Conservation (phyloP, 108 stramenopile species). For the Cylindrotheca fusiformis region DNA sequence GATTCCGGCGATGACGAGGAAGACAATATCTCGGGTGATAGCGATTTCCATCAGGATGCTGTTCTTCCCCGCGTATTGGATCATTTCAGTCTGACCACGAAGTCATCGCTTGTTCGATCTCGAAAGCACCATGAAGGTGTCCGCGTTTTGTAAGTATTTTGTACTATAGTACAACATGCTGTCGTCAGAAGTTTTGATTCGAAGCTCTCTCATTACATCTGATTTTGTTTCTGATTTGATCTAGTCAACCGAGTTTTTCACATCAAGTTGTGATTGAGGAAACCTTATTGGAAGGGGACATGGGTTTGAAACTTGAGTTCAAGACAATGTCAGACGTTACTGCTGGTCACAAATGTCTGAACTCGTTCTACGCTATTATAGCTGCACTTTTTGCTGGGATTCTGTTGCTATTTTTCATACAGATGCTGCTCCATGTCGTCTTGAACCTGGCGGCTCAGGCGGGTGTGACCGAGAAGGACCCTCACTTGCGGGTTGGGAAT, state of each 20-base stretch:
- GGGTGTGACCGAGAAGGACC: constrained; percentile 13
- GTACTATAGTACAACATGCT: background rate
- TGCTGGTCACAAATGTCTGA: constrained; percentile 31
- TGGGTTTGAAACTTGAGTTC: background rate
- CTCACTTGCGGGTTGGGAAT: background rate
- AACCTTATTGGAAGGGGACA: background rate
- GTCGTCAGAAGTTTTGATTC: background rate
- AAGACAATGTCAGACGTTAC: constrained; percentile 28
- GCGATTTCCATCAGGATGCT: too few species aligned
- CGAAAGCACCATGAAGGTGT: constrained; percentile 18
- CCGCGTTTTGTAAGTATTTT: constrained; percentile 44
- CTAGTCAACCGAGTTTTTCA: constrained; percentile 39
- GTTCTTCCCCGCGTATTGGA: too few species aligned
- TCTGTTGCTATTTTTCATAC: constrained; percentile 62
- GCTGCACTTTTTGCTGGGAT: constrained; percentile 55
- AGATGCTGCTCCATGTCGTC: constrained; percentile 53
- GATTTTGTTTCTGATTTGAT: background rate
- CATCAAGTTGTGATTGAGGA: background rate
- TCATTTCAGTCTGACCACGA: constrained; percentile 50
- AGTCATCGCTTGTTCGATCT: constrained; percentile 43
- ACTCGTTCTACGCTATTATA: constrained; percentile 47
- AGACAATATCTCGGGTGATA: background rate
- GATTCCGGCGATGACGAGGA: background rate
- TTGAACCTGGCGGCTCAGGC: constrained; percentile 47
- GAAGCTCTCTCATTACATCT: background rate